Conservation (phyloP, 768 basidiomycete genomes). For the Calocera cornea region DNA sequence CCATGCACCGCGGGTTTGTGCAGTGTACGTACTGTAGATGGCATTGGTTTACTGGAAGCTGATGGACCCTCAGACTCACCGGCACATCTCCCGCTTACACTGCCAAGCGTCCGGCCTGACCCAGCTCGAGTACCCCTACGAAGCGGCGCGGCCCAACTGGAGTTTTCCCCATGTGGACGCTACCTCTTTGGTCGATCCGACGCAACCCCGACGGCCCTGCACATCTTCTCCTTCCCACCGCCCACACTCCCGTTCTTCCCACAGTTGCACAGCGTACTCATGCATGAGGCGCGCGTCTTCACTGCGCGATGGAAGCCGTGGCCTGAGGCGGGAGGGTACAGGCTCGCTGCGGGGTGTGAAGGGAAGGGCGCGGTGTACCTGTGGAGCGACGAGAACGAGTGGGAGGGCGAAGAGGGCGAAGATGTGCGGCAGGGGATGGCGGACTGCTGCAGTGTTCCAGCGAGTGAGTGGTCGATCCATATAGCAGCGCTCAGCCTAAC, state of each 20-base stretch:
- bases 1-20: slow-evolving; percentile 73
- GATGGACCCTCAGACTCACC: background rate
- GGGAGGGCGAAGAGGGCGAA: slow-evolving; percentile 22
- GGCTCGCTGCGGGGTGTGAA: slow-evolving; percentile 38
- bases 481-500: background rate
- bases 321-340: slow-evolving; percentile 58
- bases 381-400: slow-evolving; percentile 60
- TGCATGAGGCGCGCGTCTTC: slow-evolving; percentile 49
- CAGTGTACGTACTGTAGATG: slow-evolving; percentile 43
- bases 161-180: slow-evolving; percentile 21
- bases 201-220: slow-evolving; percentile 44
- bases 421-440: slow-evolving; percentile 60
- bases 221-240: slow-evolving; percentile 61
- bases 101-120: slow-evolving; percentile 41
- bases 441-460: slow-evolving; percentile 80
- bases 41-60: background rate
- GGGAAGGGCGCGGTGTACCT: slow-evolving; percentile 49
- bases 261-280: slow-evolving; percentile 47
- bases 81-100: slow-evolving; percentile 1
- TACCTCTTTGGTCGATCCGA: slow-evolving; percentile 30
- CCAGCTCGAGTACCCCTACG: slow-evolving; percentile 50
- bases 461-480: slow-evolving; percentile 40
- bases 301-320: slow-evolving; percentile 67
- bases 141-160: slow-evolving; percentile 54
- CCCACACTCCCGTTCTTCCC: slow-evolving; percentile 45